phyloP scores from a whole-genome alignment of 768 basidiomycete genomes.

The Jaapia argillacea region DNA sequence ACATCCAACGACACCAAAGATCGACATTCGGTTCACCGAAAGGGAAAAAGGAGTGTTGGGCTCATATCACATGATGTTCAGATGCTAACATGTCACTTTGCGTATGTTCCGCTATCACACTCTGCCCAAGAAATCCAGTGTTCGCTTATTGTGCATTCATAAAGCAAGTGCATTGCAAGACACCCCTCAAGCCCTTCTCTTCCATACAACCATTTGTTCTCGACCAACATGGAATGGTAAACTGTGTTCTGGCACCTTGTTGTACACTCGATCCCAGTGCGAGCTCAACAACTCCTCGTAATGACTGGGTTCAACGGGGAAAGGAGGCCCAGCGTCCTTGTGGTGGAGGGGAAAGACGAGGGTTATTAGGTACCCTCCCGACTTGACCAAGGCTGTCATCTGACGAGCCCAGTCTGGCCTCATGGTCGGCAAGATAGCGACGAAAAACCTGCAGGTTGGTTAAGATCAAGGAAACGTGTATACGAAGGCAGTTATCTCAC shows the following conservation, averaged over 20 bases:
- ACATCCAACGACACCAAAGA: too few relatives aligned
- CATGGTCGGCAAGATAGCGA: conserved; percentile 49
- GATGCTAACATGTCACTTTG: too few relatives aligned
- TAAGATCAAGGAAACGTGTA: background rate
- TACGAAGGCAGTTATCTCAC: conserved; percentile 18
- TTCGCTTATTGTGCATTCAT: too few relatives aligned
- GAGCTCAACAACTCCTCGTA: conserved; percentile 40
- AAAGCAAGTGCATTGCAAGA: too few relatives aligned
- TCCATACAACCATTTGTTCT: conserved; percentile 49
- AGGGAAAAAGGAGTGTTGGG: too few relatives aligned
- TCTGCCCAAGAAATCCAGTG: too few relatives aligned
- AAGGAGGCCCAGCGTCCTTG: conserved; percentile 48
- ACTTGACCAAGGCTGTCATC: conserved; percentile 44
- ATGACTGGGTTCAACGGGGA: conserved; percentile 44
- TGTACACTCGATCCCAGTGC: conserved; percentile 43
- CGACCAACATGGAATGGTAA: conserved; percentile 29
- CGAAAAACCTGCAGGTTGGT: conserved; percentile 45
- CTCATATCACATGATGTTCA: too few relatives aligned
- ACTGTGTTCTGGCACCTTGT: conserved; percentile 37
- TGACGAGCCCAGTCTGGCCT: conserved; percentile 48
- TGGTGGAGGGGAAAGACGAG: conserved; percentile 45
- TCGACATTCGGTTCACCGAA: too few relatives aligned
- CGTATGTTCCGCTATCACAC: too few relatives aligned
- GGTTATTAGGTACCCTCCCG: conserved; percentile 54
- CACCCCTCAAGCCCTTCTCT: too few relatives aligned